These are phyloP conservation scores for Conticribra weissflogii DNA, from an alignment of 108 stramenopile species.

Conservation along the genomic window DNA sequence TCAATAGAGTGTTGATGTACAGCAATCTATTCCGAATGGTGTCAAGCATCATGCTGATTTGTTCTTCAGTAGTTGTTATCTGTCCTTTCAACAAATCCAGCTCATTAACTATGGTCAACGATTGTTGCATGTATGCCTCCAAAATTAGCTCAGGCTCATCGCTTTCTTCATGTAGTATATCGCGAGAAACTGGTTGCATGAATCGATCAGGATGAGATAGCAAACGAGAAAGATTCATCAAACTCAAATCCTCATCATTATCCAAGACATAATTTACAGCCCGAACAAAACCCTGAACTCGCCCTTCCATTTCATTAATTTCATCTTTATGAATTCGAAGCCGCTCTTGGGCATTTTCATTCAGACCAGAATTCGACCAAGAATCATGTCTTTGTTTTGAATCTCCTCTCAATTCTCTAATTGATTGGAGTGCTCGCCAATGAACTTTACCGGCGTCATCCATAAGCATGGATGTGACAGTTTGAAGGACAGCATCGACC, in stretches of 20 bases:
- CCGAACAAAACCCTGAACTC: constrained; percentile 79
- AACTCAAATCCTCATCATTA: constrained; percentile 87
- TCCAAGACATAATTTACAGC: constrained; percentile 79
- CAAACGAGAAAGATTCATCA: constrained; percentile 87
- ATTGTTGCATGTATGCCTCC: constrained; percentile 82
- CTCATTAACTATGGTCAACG: constrained; percentile 67
- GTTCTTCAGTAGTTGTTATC: constrained; percentile 77
- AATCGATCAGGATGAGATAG: constrained; percentile 86
- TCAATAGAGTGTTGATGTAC: constrained; percentile 80
- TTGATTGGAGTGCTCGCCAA: constrained; percentile 32
- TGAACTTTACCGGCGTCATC: constrained; percentile 66
- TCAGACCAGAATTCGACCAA: constrained; percentile 10
- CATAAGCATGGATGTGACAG: constrained; percentile 64
- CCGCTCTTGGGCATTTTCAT: constrained; percentile 68
- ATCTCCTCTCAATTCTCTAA: constrained; percentile 53
- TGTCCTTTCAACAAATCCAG: constrained; percentile 78
- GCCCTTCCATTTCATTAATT: constrained; percentile 71
- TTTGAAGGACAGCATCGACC: constrained; percentile 79
- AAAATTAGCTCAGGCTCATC: constrained; percentile 90
- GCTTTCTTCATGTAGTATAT: constrained; percentile 81
- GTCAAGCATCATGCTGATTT: constrained; percentile 72
- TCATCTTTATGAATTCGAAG: constrained; percentile 78
- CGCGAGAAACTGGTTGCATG: constrained; percentile 76
- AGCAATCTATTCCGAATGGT: constrained; percentile 76
- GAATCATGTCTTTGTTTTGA: neutral